These are phyloP conservation scores for Colletotrichum liaoningense DNA, from an alignment of 2,329 filamentous ascomycete genomes.

Conservation along the genomic window DNA sequence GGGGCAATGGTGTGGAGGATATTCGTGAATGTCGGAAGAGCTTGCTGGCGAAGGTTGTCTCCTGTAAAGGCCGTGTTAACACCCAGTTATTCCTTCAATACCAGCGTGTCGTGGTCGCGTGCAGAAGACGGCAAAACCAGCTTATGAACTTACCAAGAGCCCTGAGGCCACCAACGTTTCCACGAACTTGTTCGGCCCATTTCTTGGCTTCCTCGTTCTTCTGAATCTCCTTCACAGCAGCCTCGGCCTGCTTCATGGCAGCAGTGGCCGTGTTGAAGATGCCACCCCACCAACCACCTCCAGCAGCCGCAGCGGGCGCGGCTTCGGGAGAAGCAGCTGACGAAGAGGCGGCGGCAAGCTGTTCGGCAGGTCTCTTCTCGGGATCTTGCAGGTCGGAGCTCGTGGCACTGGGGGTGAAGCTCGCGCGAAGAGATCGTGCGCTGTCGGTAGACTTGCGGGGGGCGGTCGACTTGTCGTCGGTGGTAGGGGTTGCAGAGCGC, in stretches of 20 bases:
- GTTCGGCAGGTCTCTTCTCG: conserved; percentile 63
- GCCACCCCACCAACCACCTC: conserved; percentile 91
- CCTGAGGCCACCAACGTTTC: conserved; percentile 83
- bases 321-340: conserved; percentile 60
- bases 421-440: conserved; percentile 75
- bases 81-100: not conserved
- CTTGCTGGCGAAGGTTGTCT: conserved; percentile 86
- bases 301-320: conserved; percentile 45
- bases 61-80: conserved; percentile 61
- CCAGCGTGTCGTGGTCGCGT: not conserved
- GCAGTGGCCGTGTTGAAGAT: conserved; percentile 84
- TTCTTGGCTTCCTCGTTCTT: conserved; percentile 96
- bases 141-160: conserved; percentile 72
- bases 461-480: conserved; percentile 70
- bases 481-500: conserved; percentile 63
- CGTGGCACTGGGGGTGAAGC: conserved; percentile 76
- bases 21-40: conserved; percentile 93
- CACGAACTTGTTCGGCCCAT: conserved; percentile 94
- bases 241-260: conserved; percentile 93
- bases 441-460: conserved; percentile 83
- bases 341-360: conserved; percentile 44
- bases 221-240: conserved; percentile 92
- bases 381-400: conserved; percentile 70
- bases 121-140: conserved; percentile 16
- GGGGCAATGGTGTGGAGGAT: conserved; percentile 95